Evolutionary conservation across 192 early-diverging fungal genomes (phyloP).

Genomic region (Coemansia sp.): DNA sequence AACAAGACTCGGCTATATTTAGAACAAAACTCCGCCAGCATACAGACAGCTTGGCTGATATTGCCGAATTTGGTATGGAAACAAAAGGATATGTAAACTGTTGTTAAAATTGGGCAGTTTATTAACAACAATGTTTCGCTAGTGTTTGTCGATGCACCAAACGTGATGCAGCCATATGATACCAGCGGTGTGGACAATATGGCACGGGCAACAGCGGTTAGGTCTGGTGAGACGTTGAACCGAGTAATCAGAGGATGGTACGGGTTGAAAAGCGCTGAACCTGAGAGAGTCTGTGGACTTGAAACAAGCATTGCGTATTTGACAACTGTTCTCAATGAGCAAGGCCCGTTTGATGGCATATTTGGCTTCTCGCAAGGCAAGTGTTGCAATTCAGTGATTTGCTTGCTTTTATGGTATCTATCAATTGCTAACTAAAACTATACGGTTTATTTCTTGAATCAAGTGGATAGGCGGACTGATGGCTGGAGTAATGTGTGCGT

Average conservation of each 20-base stretch:
- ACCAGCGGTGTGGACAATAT: slow-evolving; percentile 42
- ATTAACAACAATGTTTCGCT: slow-evolving; percentile 2
- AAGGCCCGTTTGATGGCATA: slow-evolving; percentile 51
- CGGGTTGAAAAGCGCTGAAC: slow-evolving; percentile 27
- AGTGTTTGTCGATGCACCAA: slow-evolving; percentile 49
- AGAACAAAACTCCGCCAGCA: slow-evolving; percentile 35
- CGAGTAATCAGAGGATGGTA: slow-evolving; percentile 37
- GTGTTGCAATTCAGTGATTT: background rate
- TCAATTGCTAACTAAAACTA: background rate
- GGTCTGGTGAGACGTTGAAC: slow-evolving; percentile 20
- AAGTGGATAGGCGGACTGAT: slow-evolving; percentile 41
- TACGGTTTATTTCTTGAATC: background rate
- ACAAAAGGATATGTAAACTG: background rate
- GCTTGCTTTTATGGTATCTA: background rate
- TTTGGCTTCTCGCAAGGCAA: slow-evolving; percentile 52
- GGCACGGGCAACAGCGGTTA: slow-evolving; percentile 18
- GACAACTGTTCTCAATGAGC: slow-evolving; percentile 19
- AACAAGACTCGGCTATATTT: slow-evolving; percentile 46
- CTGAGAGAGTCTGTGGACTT: slow-evolving; percentile 30
- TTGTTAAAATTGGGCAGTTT: background rate
- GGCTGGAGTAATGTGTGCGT: slow-evolving; percentile 35
- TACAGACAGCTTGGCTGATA: slow-evolving; percentile 16
- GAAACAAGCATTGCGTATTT: slow-evolving; percentile 34
- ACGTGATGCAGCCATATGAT: slow-evolving; percentile 40
- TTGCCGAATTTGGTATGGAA: slow-evolving; percentile 38